Evolutionary conservation across 768 basidiomycete species (phyloP).

Genomic region (Rhizopogon vesiculosus): DNA sequence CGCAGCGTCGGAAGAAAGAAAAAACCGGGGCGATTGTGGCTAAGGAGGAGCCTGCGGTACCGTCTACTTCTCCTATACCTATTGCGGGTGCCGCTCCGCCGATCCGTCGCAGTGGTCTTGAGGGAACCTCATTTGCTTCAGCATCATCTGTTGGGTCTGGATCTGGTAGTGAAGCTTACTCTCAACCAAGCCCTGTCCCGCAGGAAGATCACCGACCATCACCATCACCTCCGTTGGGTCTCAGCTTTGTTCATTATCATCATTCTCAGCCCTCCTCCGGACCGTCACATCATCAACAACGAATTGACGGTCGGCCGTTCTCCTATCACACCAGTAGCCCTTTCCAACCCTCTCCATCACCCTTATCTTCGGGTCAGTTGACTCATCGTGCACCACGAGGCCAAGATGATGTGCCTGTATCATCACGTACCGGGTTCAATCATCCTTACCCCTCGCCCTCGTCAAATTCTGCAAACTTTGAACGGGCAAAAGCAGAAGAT

Average conservation of each 20-base stretch:
- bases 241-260: conserved; percentile 58
- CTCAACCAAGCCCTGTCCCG: conserved; percentile 38
- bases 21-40: conserved; percentile 30
- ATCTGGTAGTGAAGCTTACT: conserved; percentile 53
- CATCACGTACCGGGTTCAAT: conserved; percentile 31
- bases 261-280: conserved; percentile 32
- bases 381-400: conserved; percentile 32
- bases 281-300: conserved; percentile 25
- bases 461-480: conserved; percentile 41
- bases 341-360: conserved; percentile 43
- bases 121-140: conserved; percentile 42
- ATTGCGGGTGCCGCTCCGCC: conserved; percentile 43
- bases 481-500: conserved; percentile 52
- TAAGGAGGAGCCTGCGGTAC: conserved; percentile 21
- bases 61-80: conserved; percentile 22
- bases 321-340: conserved; percentile 17
- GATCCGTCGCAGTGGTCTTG: conserved; percentile 42
- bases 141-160: conserved; percentile 50
- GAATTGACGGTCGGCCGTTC: conserved; percentile 23
- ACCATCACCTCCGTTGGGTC: conserved; percentile 59
- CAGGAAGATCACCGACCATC: conserved; percentile 45
- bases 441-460: conserved; percentile 33
- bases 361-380: conserved; percentile 22
- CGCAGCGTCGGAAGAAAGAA: conserved; percentile 59
- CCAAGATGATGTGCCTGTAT: conserved; percentile 29